Evolutionary conservation across 768 basidiomycete genomes (phyloP).

Genomic region (Termitomyces bulborhizus): DNA sequence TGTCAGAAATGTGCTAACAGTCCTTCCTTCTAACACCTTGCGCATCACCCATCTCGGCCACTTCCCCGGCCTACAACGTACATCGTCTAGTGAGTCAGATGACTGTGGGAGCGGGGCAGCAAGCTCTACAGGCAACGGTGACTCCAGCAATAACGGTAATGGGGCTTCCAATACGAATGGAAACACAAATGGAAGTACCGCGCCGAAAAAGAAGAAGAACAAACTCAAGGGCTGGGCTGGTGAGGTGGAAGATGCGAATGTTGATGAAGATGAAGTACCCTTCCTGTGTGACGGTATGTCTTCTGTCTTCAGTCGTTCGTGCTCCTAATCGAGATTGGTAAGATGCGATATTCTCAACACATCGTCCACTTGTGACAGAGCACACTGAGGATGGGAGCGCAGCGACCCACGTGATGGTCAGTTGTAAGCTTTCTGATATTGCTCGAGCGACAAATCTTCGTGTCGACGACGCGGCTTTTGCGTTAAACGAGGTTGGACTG

Average conservation of each 20-base stretch:
- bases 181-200: constrained; percentile 17
- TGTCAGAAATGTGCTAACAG: constrained; percentile 49
- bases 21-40: constrained; percentile 47
- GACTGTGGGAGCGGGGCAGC: neutral
- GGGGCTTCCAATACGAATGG: constrained; percentile 1
- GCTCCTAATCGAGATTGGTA: neutral
- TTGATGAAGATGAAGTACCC: constrained; percentile 24
- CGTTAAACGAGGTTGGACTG: constrained; percentile 82
- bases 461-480: constrained; percentile 82
- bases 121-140: neutral
- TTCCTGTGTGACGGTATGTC: constrained; percentile 32
- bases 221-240: constrained; percentile 70
- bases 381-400: constrained; percentile 63
- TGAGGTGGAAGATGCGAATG: constrained; percentile 40
- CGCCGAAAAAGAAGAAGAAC: constrained; percentile 37
- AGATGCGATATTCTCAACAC: constrained; percentile 49
- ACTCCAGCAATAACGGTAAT: neutral
- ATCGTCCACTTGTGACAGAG: constrained; percentile 53
- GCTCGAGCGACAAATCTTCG: constrained; percentile 77
- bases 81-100: constrained; percentile 24
- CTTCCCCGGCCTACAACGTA: constrained; percentile 34
- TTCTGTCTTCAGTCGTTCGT: neutral
- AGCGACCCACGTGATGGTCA: constrained; percentile 58
- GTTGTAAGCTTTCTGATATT: constrained; percentile 72
- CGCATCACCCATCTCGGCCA: constrained; percentile 38